Conservation (phyloP, 2,329 filamentous ascomycete genomes). For the Phyllosticta citriasiana region DNA sequence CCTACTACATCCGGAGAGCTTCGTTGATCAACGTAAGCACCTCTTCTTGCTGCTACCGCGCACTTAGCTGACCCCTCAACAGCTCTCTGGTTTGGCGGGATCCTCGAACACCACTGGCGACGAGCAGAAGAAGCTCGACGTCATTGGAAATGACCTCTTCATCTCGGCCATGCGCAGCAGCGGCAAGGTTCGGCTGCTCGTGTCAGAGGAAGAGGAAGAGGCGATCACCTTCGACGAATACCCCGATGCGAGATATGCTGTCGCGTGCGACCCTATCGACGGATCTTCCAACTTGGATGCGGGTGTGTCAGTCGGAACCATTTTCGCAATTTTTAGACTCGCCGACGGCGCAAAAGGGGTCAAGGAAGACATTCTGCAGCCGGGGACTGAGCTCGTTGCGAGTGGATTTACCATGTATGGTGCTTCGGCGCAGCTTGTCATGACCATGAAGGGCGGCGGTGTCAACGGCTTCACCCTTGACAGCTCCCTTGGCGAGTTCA, state of each 20-base stretch:
- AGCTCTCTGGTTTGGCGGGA: conserved; percentile 83
- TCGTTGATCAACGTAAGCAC: conserved; percentile 67
- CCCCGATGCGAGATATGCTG: conserved; percentile 72
- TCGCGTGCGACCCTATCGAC: conserved; percentile 96
- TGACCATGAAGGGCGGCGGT: conserved; percentile 85
- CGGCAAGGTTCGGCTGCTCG: conserved; percentile 78
- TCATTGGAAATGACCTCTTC: conserved; percentile 97
- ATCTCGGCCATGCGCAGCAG: conserved; percentile 90
- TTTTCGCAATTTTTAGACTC: conserved; percentile 90
- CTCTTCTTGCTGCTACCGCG: conserved; percentile 12
- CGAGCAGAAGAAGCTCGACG: conserved; percentile 99
- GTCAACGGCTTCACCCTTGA: conserved; percentile 99
- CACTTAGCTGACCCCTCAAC: conserved; percentile 5
- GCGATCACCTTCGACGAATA: conserved; percentile 74
- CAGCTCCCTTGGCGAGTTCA: conserved; percentile 95
- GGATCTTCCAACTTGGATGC: conserved; percentile 96
- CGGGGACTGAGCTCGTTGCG: conserved; percentile 84
- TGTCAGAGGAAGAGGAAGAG: conserved; percentile 97
- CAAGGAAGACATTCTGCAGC: conserved; percentile 77
- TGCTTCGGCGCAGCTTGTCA: conserved; percentile 87
- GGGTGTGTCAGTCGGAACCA: conserved; percentile 94
- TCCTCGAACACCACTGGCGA: conserved; percentile 93
- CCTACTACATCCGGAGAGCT: conserved; percentile 96
- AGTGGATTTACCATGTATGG: conserved; percentile 99
- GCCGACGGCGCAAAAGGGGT: conserved; percentile 63